These are phyloP conservation scores for Digitaria exilis DNA, from an alignment of 202 grass and related monocot genomes.

Conservation along the genomic window DNA sequence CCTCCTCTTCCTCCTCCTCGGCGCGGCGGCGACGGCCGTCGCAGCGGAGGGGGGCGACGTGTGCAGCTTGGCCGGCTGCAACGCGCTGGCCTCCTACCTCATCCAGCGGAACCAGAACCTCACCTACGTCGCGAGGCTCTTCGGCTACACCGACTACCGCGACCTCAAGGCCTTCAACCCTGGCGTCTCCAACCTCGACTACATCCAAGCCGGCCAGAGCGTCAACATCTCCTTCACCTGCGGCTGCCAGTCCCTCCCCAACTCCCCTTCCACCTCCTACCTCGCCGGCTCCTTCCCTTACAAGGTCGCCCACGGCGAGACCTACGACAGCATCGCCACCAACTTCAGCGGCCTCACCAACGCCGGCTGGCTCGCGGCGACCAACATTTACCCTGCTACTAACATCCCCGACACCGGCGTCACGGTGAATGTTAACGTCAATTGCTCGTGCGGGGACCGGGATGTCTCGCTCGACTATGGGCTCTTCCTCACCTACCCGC, in stretches of 20 bases:
- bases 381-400: conserved; percentile 43
- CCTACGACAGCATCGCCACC: conserved; percentile 2
- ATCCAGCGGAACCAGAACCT: conserved; percentile 33
- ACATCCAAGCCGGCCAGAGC: not conserved
- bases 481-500: conserved; percentile 71
- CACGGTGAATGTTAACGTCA: conserved; percentile 57
- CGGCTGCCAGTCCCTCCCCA: conserved; percentile 28
- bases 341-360: conserved; percentile 63
- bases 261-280: conserved; percentile 7
- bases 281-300: conserved; percentile 48
- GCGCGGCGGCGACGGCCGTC: not conserved
- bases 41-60: conserved; percentile 12
- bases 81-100: conserved; percentile 67
- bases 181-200: not conserved
- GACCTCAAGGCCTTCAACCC: conserved; percentile 41
- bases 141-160: conserved; percentile 27
- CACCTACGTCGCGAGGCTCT: conserved; percentile 47
- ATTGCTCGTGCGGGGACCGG: conserved; percentile 72
- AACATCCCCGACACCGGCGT: conserved; percentile 41
- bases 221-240: conserved; percentile 63
- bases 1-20: not conserved
- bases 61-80: conserved; percentile 18
- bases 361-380: conserved; percentile 20
- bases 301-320: not conserved
- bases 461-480: conserved; percentile 51